Base-by-base conservation (phyloP, 495 filamentous ascomycete genomes). In the Terfezia claveryi region DNA sequence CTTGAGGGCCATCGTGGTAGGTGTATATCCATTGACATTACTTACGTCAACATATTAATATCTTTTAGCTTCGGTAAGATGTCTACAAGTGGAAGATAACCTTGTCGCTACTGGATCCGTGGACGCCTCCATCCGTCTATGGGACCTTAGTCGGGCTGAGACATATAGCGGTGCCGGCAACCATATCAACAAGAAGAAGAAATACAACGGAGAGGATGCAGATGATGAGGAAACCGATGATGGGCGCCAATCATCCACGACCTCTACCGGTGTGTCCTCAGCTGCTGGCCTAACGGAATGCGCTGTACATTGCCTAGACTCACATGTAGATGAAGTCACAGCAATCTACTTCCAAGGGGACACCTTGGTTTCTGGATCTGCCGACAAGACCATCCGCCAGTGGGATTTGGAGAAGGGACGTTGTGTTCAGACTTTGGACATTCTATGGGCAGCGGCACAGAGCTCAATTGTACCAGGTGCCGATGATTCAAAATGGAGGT, bases 381-480 rank as follows among this genome's bases (percentile, higher is more conserved):
- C 92, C 8, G 91, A 98, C 68, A 98, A 98, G 73, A 98, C 91
- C 3, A 69, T 98, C 46, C 78, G 91, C 50, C 91, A 99, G 68
- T 99, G 91, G 91, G 91, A 99, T 74, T 71, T 99, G 37, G 82
- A 84, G 57, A 94, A 86, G 64, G 91, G 91, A 8, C 82, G 92
- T 52, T 96, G 91, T 67, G 85, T 96, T 36, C 91, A 99, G 69
- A 99, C 91, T 1, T 72, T 99, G 32, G 91, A 99, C 68, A 88
- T 99, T n/a, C 80, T 99, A 60, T 99, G 91, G 91, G 91, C 91
- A 5, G 86, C 91, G 1, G 87, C 91, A 2, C 92, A 96, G 66
- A 87, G 86, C 27, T 84, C 81, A 9, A 78, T 85, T 36, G 74
- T 74, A 9, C 72, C 80, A 52, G 69, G 71, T 10, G 69, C 73